Evolutionary conservation across 2,329 filamentous ascomycete species (phyloP).

Genomic region (Biscogniauxia sp.): DNA sequence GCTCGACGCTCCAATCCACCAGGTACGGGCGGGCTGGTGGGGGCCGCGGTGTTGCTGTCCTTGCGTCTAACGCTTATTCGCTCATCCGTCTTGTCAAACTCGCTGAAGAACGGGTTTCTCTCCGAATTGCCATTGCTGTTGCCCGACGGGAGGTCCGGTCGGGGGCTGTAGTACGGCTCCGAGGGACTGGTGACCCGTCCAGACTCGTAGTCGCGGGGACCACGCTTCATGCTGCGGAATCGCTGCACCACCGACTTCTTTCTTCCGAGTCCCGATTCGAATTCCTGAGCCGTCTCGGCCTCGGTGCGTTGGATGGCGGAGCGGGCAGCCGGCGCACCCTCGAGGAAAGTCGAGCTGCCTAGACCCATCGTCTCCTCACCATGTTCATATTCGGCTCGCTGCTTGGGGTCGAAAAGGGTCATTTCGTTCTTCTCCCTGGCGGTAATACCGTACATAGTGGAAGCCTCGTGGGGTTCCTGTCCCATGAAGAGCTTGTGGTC

Average conservation of each 20-base stretch:
- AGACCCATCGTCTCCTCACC: slow-evolving; percentile 81
- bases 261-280: slow-evolving; percentile 65
- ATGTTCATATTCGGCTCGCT: slow-evolving; percentile 70
- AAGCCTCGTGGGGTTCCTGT: slow-evolving; percentile 74
- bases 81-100: slow-evolving; percentile 63
- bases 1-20: slow-evolving; percentile 60
- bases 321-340: slow-evolving; percentile 84
- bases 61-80: slow-evolving; percentile 45
- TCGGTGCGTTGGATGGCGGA: slow-evolving; percentile 74
- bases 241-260: slow-evolving; percentile 96
- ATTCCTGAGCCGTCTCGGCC: slow-evolving; percentile 62
- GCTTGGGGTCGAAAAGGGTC: slow-evolving; percentile 65
- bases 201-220: slow-evolving; percentile 59
- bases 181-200: slow-evolving; percentile 56
- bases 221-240: slow-evolving; percentile 78
- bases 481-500: slow-evolving; percentile 90
- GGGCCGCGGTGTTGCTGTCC: slow-evolving; percentile 34
- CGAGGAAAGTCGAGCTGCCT: slow-evolving; percentile 92
- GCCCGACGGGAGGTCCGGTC: slow-evolving; percentile 38
- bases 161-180: slow-evolving; percentile 44
- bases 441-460: slow-evolving; percentile 67
- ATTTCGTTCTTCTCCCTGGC: slow-evolving; percentile 38
- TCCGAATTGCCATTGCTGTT: slow-evolving; percentile 43
- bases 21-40: slow-evolving; percentile 52
- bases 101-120: slow-evolving; percentile 78